Evolutionary conservation across 2,329 filamentous ascomycete species (phyloP).

Genomic region (Nectriaceae sp.): DNA sequence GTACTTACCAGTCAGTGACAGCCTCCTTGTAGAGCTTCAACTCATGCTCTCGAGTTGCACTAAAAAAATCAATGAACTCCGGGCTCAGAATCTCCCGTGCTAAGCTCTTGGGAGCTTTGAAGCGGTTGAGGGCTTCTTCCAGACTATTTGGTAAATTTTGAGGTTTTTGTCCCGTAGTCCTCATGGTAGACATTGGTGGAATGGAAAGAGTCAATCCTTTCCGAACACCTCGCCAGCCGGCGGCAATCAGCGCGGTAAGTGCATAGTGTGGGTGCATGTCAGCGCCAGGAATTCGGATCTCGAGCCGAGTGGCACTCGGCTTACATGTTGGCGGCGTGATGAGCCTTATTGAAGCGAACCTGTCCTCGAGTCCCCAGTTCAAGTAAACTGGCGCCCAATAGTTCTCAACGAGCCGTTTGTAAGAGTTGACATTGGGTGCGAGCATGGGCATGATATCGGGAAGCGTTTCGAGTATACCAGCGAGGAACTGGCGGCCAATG

Average conservation of each 20-base stretch:
- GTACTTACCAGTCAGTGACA: constrained; percentile 77
- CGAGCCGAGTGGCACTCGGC: constrained; percentile 69
- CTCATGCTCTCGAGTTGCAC: constrained; percentile 66
- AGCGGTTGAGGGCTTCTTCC: constrained; percentile 66
- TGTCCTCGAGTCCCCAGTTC: constrained; percentile 74
- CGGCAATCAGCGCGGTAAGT: constrained; percentile 65
- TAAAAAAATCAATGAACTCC: constrained; percentile 75
- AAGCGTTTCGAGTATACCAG: constrained; percentile 68
- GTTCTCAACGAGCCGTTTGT: constrained; percentile 77
- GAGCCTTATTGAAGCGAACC: constrained; percentile 63
- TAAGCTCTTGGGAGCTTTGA: constrained; percentile 64
- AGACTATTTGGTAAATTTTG: constrained; percentile 68
- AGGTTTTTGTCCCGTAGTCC: constrained; percentile 53
- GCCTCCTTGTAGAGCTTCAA: constrained; percentile 72
- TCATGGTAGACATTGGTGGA: constrained; percentile 65
- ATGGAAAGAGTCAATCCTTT: constrained; percentile 69
- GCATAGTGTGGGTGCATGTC: constrained; percentile 73
- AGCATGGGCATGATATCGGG: constrained; percentile 76
- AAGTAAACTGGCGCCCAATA: constrained; percentile 80
- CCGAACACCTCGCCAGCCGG: constrained; percentile 71
- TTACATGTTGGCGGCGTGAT: constrained; percentile 56
- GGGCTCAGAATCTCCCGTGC: constrained; percentile 72
- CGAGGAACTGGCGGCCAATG: constrained; percentile 70
- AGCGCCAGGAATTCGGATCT: constrained; percentile 71
- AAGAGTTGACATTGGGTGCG: constrained; percentile 74